Base-by-base conservation (phyloP, 192 early-diverging fungal genomes). In the Backusella luteola region DNA sequence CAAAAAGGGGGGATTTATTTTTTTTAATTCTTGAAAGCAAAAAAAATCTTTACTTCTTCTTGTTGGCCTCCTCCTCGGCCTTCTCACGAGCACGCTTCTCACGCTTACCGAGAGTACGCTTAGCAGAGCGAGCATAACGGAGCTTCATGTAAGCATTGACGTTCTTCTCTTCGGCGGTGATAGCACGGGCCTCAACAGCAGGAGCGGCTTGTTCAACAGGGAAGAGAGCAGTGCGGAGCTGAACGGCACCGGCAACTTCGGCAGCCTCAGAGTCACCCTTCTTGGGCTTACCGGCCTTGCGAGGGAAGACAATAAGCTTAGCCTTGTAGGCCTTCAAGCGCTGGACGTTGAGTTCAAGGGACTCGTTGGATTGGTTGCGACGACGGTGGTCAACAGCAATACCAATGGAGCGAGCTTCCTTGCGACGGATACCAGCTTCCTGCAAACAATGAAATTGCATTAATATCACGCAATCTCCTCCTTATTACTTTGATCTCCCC, bases 371-470 rank as follows among this genome's bases (percentile, higher is more conserved):
- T 84, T 95, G 90, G 94, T 97, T 97, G 87, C 93, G 92, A 80
- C 97, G 91, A 76, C 97, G 96, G 90, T 95, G 93, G 89, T 99
- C 97, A 73, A 99, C 95, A 68, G 97, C 88, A 83, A 99, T 95
- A 82, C 98, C 98, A 81, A 99, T 93, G 80, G 94, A 90, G 77
- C 88, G 90, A 77, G 98, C 98, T 85, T 95, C 91, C 90, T 97
- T 97, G 88, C 93, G 90, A 79, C 90, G 84, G 85, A 99, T 87
- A 77, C 96, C 96, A 76, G 96, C 97, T 76, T 89, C 95, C 94
- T 94, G 80, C 41, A 67, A 75, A 17, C 66, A 63, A 21, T 21
- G 19, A 77, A 63, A 19, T 41, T 36, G 8, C 21, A 36, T 41
- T 69, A 36, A 29, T 35, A 69, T 63, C 11, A 63, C 26, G 3